A percentile compares a stretch with the other conserved stretches of the same genome.
phyloP scores from a whole-genome alignment of 1,284 basidiomycete genomes.

The Ganoderma lingzhi region DNA sequence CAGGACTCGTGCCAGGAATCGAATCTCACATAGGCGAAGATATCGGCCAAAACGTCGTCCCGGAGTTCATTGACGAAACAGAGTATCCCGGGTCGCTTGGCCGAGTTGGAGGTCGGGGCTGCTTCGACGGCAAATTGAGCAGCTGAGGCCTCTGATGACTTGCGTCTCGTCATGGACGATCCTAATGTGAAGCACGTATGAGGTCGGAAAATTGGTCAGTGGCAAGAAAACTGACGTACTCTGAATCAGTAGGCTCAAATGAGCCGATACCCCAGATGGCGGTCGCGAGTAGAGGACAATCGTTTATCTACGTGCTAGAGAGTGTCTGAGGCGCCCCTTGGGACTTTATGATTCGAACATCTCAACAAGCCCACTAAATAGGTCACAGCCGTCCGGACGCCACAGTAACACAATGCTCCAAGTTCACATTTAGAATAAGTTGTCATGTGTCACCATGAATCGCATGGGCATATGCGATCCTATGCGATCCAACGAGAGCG shows the following conservation, averaged over 20 bases:
- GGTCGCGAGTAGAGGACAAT: background rate
- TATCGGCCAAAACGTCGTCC: background rate
- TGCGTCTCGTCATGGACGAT: background rate
- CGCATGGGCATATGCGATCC: too few relatives aligned
- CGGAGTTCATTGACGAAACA: background rate
- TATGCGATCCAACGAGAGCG: too few relatives aligned
- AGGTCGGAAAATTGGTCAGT: background rate
- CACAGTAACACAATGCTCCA: too few relatives aligned
- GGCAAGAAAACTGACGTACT: background rate
- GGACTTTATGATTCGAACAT: too few relatives aligned
- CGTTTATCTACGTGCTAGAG: background rate
- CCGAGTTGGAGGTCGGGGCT: background rate
- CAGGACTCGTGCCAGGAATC: slow-evolving; percentile 11
- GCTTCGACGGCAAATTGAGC: background rate
- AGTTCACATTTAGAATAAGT: too few relatives aligned
- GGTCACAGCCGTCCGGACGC: too few relatives aligned
- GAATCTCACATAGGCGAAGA: background rate
- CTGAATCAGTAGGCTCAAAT: background rate
- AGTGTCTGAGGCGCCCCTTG: background rate
- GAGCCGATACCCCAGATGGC: background rate
- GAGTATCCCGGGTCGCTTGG: background rate
- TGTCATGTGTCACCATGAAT: too few relatives aligned
- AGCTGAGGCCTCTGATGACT: background rate
- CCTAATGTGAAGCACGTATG: background rate
- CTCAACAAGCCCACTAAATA: too few relatives aligned